Conservation (phyloP, 2,329 filamentous ascomycete genomes). For the Talaromyces sp. region DNA sequence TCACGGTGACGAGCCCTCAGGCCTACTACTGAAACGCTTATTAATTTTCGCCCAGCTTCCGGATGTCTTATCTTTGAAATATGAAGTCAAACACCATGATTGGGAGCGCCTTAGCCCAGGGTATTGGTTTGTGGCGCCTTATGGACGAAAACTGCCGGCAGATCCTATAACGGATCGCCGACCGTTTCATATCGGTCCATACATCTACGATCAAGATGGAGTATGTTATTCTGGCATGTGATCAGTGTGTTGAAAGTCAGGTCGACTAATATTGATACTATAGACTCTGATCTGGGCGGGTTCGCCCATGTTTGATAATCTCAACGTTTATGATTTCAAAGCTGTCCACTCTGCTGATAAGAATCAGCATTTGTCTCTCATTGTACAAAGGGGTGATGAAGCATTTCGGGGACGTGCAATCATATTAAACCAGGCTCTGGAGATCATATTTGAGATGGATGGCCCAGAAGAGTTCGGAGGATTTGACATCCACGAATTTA, state of each 20-base stretch:
- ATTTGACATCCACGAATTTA: conserved; percentile 1
- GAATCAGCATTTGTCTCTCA: background rate
- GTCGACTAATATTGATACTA: background rate
- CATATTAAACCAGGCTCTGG: background rate
- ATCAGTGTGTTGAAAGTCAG: too few relatives aligned
- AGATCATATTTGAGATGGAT: background rate
- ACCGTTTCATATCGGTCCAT: too few relatives aligned
- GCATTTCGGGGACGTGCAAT: background rate
- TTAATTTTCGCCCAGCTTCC: too few relatives aligned
- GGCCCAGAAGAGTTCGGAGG: background rate
- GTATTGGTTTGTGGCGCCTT: too few relatives aligned
- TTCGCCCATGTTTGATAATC: background rate
- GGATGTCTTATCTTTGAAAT: background rate
- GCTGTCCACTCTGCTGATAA: background rate
- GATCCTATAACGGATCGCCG: too few relatives aligned
- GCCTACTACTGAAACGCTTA: too few relatives aligned
- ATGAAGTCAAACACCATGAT: background rate
- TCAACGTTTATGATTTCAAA: conserved; percentile 7
- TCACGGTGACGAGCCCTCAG: too few relatives aligned
- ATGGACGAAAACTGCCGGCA: too few relatives aligned
- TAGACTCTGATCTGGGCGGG: conserved; percentile 13
- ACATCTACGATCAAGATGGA: too few relatives aligned
- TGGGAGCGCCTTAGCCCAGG: too few relatives aligned
- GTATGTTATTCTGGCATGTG: too few relatives aligned
- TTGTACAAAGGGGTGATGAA: background rate